Evolutionary conservation across 164 flowering plant genomes (phyloP).

Genomic region (Annona cherimola): DNA sequence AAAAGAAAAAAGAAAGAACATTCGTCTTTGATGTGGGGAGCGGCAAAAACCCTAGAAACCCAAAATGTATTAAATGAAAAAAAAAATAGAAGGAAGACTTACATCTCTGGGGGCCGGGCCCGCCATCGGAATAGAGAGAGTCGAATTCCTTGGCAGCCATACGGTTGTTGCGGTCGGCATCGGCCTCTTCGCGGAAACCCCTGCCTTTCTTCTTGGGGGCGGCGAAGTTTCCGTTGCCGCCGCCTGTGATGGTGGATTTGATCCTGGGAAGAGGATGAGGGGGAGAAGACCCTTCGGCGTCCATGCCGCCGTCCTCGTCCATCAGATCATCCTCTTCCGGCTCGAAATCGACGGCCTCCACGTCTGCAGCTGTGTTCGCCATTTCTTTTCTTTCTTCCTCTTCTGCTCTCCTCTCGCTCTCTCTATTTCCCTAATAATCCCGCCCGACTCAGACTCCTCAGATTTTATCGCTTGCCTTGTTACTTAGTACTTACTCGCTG

Average conservation of each 20-base stretch:
- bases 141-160: slow-evolving; percentile 67
- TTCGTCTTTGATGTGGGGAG: not conserved
- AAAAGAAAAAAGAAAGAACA: not conserved
- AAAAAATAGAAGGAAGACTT: slow-evolving; percentile 16
- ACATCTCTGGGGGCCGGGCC: slow-evolving; percentile 88
- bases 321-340: slow-evolving; percentile 88
- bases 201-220: slow-evolving; percentile 76
- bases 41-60: slow-evolving; percentile 12
- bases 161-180: slow-evolving; percentile 55
- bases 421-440: not conserved
- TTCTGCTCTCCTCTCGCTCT: not conserved
- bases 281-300: slow-evolving; percentile 34
- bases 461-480: too few species aligned
- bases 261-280: slow-evolving; percentile 55
- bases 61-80: not conserved
- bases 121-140: slow-evolving; percentile 64
- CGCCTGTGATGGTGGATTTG: slow-evolving; percentile 77
- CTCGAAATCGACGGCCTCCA: slow-evolving; percentile 84
- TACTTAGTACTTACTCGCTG: too few species aligned
- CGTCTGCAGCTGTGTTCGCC: slow-evolving; percentile 33
- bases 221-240: slow-evolving; percentile 19
- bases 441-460: too few species aligned
- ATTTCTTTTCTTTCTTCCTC: not conserved
- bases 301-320: slow-evolving; percentile 85
- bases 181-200: slow-evolving; percentile 65